Conservation (phyloP, 208 protist species). For the Lotmaria passim region DNA sequence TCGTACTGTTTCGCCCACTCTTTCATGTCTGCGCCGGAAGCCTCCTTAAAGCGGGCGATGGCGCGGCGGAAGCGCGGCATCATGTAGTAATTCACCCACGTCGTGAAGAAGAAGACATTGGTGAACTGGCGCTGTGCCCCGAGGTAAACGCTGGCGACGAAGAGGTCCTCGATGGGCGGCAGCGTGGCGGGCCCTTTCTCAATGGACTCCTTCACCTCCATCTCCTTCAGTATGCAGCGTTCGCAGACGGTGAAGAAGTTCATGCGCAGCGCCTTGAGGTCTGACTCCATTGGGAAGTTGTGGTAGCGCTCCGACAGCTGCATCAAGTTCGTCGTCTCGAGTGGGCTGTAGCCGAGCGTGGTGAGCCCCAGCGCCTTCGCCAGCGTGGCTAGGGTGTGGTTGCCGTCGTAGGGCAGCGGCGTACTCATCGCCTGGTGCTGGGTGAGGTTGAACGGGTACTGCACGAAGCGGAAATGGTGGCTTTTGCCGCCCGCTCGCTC, state of each 20-base stretch:
- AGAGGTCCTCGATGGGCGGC: constrained; percentile 82
- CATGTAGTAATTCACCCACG: constrained; percentile 79
- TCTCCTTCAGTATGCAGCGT: constrained; percentile 84
- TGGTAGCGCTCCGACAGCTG: constrained; percentile 88
- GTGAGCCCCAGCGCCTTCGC: constrained; percentile 71
- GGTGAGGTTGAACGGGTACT: constrained; percentile 90
- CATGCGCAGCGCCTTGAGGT: constrained; percentile 84
- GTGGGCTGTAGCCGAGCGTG: constrained; percentile 78
- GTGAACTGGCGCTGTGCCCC: constrained; percentile 83
- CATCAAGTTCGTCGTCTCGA: constrained; percentile 87
- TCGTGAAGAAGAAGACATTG: constrained; percentile 84
- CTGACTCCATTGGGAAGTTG: constrained; percentile 86
- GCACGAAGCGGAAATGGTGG: constrained; percentile 87
- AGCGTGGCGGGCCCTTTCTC: constrained; percentile 79
- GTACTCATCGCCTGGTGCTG: constrained; percentile 75
- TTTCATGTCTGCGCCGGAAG: constrained; percentile 82
- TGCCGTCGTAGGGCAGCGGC: constrained; percentile 82
- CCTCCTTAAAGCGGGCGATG: constrained; percentile 80
- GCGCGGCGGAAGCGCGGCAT: constrained; percentile 77
- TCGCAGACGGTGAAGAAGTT: constrained; percentile 90
- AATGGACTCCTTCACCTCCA: constrained; percentile 87
- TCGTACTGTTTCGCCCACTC: constrained; percentile 92
- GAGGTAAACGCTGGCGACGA: constrained; percentile 81
- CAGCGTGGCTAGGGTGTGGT: constrained; percentile 79
- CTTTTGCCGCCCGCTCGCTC: constrained; percentile 59